These are phyloP conservation scores for Linum trigynum DNA, from an alignment of 345 rosid genomes.

Conservation along the genomic window DNA sequence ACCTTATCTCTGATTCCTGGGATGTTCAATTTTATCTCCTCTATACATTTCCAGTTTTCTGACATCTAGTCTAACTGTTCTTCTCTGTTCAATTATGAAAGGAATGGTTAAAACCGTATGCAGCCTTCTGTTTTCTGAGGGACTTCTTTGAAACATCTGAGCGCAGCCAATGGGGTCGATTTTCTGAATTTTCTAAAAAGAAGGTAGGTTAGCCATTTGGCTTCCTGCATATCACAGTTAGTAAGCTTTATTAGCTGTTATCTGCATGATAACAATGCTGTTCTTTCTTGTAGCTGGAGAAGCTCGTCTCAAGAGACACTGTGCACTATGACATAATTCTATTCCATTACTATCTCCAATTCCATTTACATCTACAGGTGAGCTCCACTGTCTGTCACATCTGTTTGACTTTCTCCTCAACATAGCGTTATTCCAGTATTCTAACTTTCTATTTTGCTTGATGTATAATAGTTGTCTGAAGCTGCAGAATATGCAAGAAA, in stretches of 20 bases:
- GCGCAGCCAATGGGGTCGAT: slow-evolving; percentile 94
- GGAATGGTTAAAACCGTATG: slow-evolving; percentile 96
- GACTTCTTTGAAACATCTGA: slow-evolving; percentile 95
- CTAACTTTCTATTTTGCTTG: slow-evolving; percentile 18
- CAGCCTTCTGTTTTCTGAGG: slow-evolving; percentile 83
- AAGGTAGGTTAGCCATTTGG: slow-evolving; percentile 40
- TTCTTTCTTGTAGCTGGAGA: slow-evolving; percentile 54
- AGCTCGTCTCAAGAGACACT: slow-evolving; percentile 67
- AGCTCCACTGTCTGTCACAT: slow-evolving; percentile 13
- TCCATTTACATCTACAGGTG: slow-evolving; percentile 79
- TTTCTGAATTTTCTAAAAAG: slow-evolving; percentile 55
- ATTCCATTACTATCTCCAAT: slow-evolving; percentile 84
- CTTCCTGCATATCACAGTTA: slow-evolving; percentile 1
- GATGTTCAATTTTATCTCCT: neutral
- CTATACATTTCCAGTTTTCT: slow-evolving; percentile 3
- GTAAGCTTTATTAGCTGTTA: neutral
- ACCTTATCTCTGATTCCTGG: slow-evolving; percentile 7
- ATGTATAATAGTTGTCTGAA: slow-evolving; percentile 53
- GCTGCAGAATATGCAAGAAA: slow-evolving; percentile 81
- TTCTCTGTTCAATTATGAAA: slow-evolving; percentile 18
- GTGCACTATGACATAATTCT: slow-evolving; percentile 55
- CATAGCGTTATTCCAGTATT: slow-evolving; percentile 11
- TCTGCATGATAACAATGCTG: neutral
- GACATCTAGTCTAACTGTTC: neutral
- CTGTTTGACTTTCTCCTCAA: slow-evolving; percentile 6